Base-by-base conservation (phyloP, 2,329 filamentous ascomycete species). In the Cercospora canescens region DNA sequence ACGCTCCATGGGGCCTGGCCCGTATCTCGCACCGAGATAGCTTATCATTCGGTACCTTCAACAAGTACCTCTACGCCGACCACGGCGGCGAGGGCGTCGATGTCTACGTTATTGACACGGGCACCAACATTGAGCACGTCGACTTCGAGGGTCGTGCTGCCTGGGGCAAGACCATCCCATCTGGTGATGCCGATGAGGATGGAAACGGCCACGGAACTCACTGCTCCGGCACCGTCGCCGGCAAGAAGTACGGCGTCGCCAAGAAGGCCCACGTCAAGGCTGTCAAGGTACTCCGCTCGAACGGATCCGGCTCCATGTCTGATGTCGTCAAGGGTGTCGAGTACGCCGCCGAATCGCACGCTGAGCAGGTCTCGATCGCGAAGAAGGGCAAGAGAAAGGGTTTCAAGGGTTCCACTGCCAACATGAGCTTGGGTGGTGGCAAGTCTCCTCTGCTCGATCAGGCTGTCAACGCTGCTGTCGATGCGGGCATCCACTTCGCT, bases 311-410 rank as follows among this genome's bases (percentile, higher is more conserved):
- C 76, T 94, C 93, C 79, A 99, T 99, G 96, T 94, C 94, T 65
- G 95, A 99, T 78, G 95, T 99, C 74, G 93, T 99, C 78, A 96
- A 96, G 85, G 95, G 95, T 80, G 95, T 99, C 70, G 94, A 99
- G 83, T 98, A 88, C 84, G 95, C 95, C 76, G 94, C 93, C 73
- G 87, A 89, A 77, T 83, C 88, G 73, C 96, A 99, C 83, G 76
- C 87, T 59, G 87, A 92, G 79, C 88, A 94, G 79, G 88, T 90
- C 74, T 87, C 90, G 80, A 84, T 84, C 68, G 92, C 92, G 76
- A 96, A 96, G 90, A 86, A 87, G 63, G 93, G 93, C 76, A 93
- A 96, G 85, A 91, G 83, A 78, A 91, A 98, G 91, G 91, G 91
- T 79, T 98, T 97, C 91, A 98, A 98, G 90, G 95, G 95, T 79